Evolutionary conservation across 192 early-diverging fungal species (phyloP).

Genomic region (Podila verticillata): DNA sequence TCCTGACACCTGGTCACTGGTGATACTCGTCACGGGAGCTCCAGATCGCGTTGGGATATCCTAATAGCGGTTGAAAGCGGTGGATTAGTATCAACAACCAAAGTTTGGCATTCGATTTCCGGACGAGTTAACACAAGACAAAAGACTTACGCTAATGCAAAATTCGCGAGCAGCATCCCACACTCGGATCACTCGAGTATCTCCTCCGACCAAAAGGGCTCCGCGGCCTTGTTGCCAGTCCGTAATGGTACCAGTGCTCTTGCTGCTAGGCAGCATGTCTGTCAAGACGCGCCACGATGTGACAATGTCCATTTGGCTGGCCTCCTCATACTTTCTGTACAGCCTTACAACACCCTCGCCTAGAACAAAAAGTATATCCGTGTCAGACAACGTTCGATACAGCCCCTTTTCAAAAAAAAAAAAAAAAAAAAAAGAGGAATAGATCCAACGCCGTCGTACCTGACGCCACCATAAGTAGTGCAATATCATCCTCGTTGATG

Average conservation of each 20-base stretch:
- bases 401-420: neutral
- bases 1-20: conserved; percentile 68
- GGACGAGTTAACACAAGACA: conserved; percentile 5
- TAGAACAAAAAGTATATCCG: conserved; percentile 17
- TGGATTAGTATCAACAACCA: neutral
- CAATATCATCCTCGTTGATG: conserved; percentile 91
- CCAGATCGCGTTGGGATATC: conserved; percentile 65
- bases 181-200: conserved; percentile 69
- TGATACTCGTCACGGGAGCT: conserved; percentile 69
- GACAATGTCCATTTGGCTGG: conserved; percentile 68
- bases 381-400: too few species aligned
- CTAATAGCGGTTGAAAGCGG: conserved; percentile 34
- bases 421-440: too few species aligned
- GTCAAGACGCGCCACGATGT: conserved; percentile 81
- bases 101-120: conserved; percentile 13
- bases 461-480: conserved; percentile 86
- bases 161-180: conserved; percentile 87
- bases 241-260: conserved; percentile 67
- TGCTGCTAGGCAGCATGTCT: conserved; percentile 68
- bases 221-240: conserved; percentile 87
- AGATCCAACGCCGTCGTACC: conserved; percentile 52
- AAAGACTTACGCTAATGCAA: conserved; percentile 66
- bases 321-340: conserved; percentile 75
- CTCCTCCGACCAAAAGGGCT: conserved; percentile 72
- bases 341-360: conserved; percentile 82